Conservation (phyloP, 129 eudicot genomes). For the Lactuca sativa region DNA sequence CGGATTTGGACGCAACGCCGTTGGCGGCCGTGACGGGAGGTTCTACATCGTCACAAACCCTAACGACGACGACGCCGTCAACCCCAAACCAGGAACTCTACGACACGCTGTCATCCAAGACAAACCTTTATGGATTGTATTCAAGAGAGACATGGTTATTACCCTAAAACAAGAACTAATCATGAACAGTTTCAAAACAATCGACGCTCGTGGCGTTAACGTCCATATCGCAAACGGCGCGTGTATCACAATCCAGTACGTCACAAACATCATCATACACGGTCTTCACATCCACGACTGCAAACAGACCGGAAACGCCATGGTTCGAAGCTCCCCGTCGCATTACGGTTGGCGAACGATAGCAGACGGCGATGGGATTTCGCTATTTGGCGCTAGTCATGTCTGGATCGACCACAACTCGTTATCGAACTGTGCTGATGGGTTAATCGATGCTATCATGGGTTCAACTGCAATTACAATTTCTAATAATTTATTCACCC, state of each 20-base stretch:
- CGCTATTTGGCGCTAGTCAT: slow-evolving; percentile 75
- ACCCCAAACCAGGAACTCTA: slow-evolving; percentile 81
- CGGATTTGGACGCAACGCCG: slow-evolving; percentile 82
- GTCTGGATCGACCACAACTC: slow-evolving; percentile 87
- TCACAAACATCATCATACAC: slow-evolving; percentile 76
- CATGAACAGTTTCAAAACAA: slow-evolving; percentile 93
- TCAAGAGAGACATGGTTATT: slow-evolving; percentile 79
- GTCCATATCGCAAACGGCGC: slow-evolving; percentile 84
- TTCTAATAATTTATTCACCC: slow-evolving; percentile 82
- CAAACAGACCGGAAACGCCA: slow-evolving; percentile 71
- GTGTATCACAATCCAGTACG: slow-evolving; percentile 74
- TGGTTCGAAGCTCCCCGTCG: slow-evolving; percentile 78
- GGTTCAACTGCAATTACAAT: slow-evolving; percentile 84
- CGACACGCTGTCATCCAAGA: slow-evolving; percentile 89
- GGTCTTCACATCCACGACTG: slow-evolving; percentile 84
- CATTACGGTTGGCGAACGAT: slow-evolving; percentile 80
- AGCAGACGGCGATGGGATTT: slow-evolving; percentile 84
- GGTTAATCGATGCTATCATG: slow-evolving; percentile 69
- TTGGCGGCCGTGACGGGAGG: slow-evolving; percentile 85
- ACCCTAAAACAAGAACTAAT: slow-evolving; percentile 80
- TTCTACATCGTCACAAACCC: slow-evolving; percentile 69
- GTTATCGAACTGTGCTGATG: slow-evolving; percentile 75
- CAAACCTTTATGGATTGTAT: slow-evolving; percentile 79
- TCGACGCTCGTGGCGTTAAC: slow-evolving; percentile 78
- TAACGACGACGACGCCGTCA: slow-evolving; percentile 61